Evolutionary conservation across 768 basidiomycete species (phyloP), one percentile per base, ranked within the genome.

Genomic region (Boletus vinaceobasis): DNA sequence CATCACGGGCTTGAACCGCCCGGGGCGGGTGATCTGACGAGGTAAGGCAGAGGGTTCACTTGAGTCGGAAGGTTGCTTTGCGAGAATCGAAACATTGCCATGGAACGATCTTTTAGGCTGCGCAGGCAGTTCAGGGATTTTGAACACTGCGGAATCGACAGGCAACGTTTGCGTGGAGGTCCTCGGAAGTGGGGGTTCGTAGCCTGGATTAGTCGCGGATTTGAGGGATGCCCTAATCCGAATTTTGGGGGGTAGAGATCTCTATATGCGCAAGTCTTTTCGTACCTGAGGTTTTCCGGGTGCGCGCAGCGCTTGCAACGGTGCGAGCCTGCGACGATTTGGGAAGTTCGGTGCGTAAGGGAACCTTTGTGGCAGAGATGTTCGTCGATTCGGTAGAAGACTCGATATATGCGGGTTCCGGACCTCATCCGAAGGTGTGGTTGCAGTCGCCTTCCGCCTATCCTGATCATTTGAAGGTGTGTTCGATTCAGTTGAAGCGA

Each of bases 241-340:
- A n/a, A n/a, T 52, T 69, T 68, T 8, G 38, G 38, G 10, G 36
- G 8, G n/a, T 42, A 29, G 60, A 44, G 29, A 26, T 31, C 36
- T 45, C 47, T 68, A 40, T 66, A 62, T 62, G 64, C 64, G 57
- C 59, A 1, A 44, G 46, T 31, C 56, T 59, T 57, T 67, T 69
- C 47, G 56, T 32, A 31, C 45, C 17, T 1, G 45, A 33, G 13
- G 45, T 3, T 38, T 61, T 37, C 31, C 29, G 37, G 9, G 43
- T 45, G 26, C n/a, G 44, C 14, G 44, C 19, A 5, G 51, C 39
- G 15, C 33, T 50, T 32, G 50, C 23, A 29, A 35, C 31, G 13
- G 29, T 19, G 21, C 6, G 49, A 13, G 21, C 43, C 17, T 48
- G 56, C 4, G 33, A 13, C 4, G 45, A 26, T 38, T 29, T 9